A percentile compares a stretch with the other conserved stretches of the same genome.
Evolutionary conservation across 495 filamentous ascomycete species (phyloP).

Genomic region (Neurospora sp.): DNA sequence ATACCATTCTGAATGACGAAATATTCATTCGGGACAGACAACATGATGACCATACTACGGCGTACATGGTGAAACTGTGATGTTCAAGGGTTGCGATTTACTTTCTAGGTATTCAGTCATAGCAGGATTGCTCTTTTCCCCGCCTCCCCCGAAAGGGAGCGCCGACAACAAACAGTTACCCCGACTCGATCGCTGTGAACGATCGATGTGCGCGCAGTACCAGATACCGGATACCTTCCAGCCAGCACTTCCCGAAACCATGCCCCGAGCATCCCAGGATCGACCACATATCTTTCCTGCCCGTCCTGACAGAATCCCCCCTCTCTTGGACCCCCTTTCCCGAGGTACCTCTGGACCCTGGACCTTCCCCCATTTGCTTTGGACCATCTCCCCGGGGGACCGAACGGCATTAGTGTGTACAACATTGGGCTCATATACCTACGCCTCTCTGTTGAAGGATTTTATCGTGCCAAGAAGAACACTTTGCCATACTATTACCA

Average conservation of each 20-base stretch:
- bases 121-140: not conserved
- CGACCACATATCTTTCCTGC: not conserved
- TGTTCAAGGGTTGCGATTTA: not conserved
- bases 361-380: not conserved
- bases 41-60: not conserved
- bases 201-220: not conserved
- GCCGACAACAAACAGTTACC: not conserved
- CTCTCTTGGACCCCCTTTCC: not conserved
- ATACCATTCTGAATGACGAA: constrained; percentile 22
- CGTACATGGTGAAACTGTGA: not conserved
- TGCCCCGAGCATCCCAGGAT: not conserved
- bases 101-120: not conserved
- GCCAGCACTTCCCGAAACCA: not conserved
- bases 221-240: not conserved
- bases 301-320: not conserved
- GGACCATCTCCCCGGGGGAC: not conserved
- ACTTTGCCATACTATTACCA: constrained; percentile 72
- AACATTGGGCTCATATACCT: constrained; percentile 59
- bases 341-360: not conserved
- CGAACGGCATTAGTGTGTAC: constrained; percentile 99
- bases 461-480: constrained; percentile 85
- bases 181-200: not conserved
- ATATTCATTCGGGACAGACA: not conserved
- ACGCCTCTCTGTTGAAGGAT: constrained; percentile 94
- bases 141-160: not conserved